A percentile compares a stretch with the other conserved stretches of the same genome.
phyloP scores from a whole-genome alignment of 192 early-diverging fungal genomes.

The Entomortierella lignicola region DNA sequence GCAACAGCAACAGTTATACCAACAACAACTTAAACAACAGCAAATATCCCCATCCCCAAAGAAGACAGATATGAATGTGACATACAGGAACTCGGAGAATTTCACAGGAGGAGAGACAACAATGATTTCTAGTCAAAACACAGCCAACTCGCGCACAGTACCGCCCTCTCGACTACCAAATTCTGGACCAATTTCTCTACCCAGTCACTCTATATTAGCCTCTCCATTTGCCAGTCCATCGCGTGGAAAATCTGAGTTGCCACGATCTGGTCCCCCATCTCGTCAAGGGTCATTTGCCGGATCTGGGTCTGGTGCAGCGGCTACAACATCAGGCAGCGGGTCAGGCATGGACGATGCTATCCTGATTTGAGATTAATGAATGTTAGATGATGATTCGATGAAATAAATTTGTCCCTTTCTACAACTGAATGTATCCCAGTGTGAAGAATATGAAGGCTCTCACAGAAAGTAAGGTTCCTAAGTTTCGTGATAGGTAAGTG shows the following conservation, averaged over 20 bases:
- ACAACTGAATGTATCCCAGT: too few species aligned
- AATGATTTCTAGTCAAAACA: not conserved
- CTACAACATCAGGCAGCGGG: constrained; percentile 6
- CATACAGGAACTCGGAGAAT: constrained; percentile 10
- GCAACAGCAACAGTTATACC: not conserved
- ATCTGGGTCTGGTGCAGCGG: not conserved
- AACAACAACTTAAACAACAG: not conserved
- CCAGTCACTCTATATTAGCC: not conserved
- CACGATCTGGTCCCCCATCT: not conserved
- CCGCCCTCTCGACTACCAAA: too few species aligned
- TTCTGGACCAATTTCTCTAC: not conserved
- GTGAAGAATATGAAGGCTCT: too few species aligned
- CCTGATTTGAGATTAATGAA: not conserved
- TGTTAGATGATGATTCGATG: not conserved
- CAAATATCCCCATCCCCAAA: constrained; percentile 2
- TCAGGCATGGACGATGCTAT: constrained; percentile 35
- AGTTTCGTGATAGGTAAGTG: too few species aligned
- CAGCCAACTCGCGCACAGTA: not conserved
- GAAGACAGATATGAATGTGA: not conserved
- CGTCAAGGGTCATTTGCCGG: constrained; percentile 1
- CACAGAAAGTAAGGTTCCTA: too few species aligned
- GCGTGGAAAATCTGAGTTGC: not conserved
- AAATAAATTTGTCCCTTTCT: not conserved
- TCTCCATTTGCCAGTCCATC: constrained; percentile 3
- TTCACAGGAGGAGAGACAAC: not conserved